Percentiles rank a stretch among this genome's conserved stretches.
These are phyloP conservation scores for Boletus huronensis DNA, from an alignment of 768 basidiomycete species.

Conservation along the genomic window DNA sequence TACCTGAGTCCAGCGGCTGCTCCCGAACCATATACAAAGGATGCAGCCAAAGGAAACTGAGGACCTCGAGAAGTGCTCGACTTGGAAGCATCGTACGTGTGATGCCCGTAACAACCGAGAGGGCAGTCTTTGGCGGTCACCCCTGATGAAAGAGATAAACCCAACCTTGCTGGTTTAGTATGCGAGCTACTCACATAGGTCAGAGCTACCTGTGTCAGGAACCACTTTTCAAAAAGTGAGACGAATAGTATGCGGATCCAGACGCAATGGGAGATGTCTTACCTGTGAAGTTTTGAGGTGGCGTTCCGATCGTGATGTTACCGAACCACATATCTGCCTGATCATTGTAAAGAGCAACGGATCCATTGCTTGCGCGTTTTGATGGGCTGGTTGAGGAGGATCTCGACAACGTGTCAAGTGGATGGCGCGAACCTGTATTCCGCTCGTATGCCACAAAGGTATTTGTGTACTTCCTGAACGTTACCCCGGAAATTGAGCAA, in stretches of 20 bases:
- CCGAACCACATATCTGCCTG: constrained; percentile 38
- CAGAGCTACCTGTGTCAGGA: constrained; percentile 50
- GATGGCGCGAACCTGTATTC: constrained; percentile 40
- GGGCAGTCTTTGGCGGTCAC: constrained; percentile 26
- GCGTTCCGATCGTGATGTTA: constrained; percentile 43
- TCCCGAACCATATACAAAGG: constrained; percentile 39
- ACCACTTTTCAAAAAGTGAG: constrained; percentile 32
- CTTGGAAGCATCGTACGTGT: constrained; percentile 19
- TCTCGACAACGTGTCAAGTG: constrained; percentile 14
- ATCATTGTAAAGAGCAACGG: constrained; percentile 30
- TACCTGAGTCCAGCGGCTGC: constrained; percentile 30
- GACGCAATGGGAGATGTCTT: neutral
- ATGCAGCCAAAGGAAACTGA: constrained; percentile 14
- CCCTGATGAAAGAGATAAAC: constrained; percentile 26
- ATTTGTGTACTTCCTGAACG: constrained; percentile 38
- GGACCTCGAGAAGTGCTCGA: constrained; percentile 26
- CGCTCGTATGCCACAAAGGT: constrained; percentile 40
- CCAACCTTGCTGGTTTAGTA: neutral
- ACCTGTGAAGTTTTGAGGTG: constrained; percentile 39
- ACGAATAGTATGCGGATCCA: neutral
- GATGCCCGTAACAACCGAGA: constrained; percentile 26
- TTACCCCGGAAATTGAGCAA: neutral
- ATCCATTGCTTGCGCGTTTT: constrained; percentile 17
- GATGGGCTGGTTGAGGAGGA: neutral
- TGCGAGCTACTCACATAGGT: constrained; percentile 29